A percentile compares a stretch with the other conserved stretches of the same genome.
These are phyloP conservation scores for Cucumis sativus DNA, from an alignment of 306 rosid genomes.

Conservation along the genomic window Cucumber_9930_V3 NC_026659.2:26727001-26727500, in stretches of 20 bases:
- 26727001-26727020: slow-evolving; percentile 43
- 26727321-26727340: background rate
- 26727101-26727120: background rate
- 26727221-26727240: background rate
- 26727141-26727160: background rate
- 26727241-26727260: background rate
- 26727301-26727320: background rate
- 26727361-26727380: slow-evolving; percentile 30
- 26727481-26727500: background rate
- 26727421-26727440: slow-evolving; percentile 92
- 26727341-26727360: slow-evolving; percentile 38
- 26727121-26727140: background rate
- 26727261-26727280: background rate
- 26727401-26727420: slow-evolving; percentile 97
- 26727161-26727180: background rate
- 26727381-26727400: slow-evolving; percentile 60
- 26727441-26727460: slow-evolving; percentile 69
- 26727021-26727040: slow-evolving; percentile 70
- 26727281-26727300: background rate
- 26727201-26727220: background rate
- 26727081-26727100: background rate
- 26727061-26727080: slow-evolving; percentile 39
- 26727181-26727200: background rate
- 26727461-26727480: slow-evolving; percentile 48
- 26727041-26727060: slow-evolving; percentile 57